Base-by-base conservation (phyloP, 495 filamentous ascomycete genomes). In the Penicillium taxi region DNA sequence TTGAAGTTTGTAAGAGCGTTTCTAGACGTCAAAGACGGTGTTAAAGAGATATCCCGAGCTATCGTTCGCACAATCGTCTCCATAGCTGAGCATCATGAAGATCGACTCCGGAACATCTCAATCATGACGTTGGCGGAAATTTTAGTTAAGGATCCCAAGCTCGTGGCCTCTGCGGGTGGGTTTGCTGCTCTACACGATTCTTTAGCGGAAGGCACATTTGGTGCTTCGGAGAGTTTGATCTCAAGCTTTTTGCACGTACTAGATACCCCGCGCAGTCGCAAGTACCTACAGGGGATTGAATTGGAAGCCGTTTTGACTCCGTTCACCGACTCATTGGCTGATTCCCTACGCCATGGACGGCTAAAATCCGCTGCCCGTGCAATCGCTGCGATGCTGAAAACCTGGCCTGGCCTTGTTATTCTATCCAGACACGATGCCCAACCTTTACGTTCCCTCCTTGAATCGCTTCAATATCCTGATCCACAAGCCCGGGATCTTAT, bases 1-100 rank as follows among this genome's bases (percentile, higher is more conserved):
- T 59, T 98, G 45, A 98, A 98, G 55, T 96, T 98, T 61, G 84
- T 96, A 16, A 76, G 91, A 39, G 86, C 88, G 5, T 98, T 98
- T 56, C 67, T 98, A 16, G 93, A 96, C 45, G 86, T 98, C 47
- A 94, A 96, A 52, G 86, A 86, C 45, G 91, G 91, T 9, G 82
- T 93, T 5, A 71, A 71, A 29, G 91, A 98, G 55, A 77, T 98
- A 34, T 94, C 90, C 2, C 78, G 81, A 45, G 80, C 82, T 2
- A 77, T 98, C 17, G 77, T 94, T 9, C 74, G 91, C 27, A 85
- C 88, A 13, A 82, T 98, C 39, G 85, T 89, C 20, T 78, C 91
- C 6, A 75, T 95, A 16, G 91, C 91, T 9, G 90, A 96, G 50
- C 83, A 94, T 48, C 66, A 70, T 18, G 86, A 93, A 39, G 91